phyloP scores from a whole-genome alignment of 1,284 basidiomycete genomes.

The Phylloporus sp. region DNA sequence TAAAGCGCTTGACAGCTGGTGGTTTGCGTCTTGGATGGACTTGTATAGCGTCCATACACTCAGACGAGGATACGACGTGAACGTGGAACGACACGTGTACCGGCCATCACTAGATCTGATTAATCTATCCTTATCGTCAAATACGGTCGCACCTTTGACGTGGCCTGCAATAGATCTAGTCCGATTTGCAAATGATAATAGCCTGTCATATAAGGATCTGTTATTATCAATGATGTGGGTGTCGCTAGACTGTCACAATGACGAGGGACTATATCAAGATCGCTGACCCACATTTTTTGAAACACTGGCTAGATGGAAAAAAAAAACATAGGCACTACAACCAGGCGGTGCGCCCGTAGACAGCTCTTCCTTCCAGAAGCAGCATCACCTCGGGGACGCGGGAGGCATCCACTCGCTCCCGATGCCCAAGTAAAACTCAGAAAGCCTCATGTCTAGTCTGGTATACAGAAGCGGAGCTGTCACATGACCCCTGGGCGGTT shows the following conservation, averaged over 20 bases:
- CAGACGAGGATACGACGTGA: conserved; percentile 1
- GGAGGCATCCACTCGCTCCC: conserved; percentile 29
- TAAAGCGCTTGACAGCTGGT: conserved; percentile 35
- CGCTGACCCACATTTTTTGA: conserved; percentile 4
- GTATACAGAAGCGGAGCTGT: conserved; percentile 18
- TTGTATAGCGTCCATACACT: conserved; percentile 10
- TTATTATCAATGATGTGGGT: neutral
- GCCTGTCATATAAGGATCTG: conserved; percentile 7
- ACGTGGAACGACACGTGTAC: conserved; percentile 34
- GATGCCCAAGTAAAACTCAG: conserved; percentile 24
- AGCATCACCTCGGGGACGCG: conserved; percentile 41
- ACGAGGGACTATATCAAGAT: conserved; percentile 5
- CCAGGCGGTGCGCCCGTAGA: conserved; percentile 23
- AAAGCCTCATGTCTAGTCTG: conserved; percentile 30
- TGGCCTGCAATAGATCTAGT: conserved; percentile 10
- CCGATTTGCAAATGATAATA: conserved; percentile 27
- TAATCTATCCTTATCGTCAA: conserved; percentile 37
- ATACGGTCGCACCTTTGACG: conserved; percentile 24
- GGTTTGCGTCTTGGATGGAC: conserved; percentile 11
- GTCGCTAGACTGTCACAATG: conserved; percentile 2
- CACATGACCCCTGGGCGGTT: conserved; percentile 19
- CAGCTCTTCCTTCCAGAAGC: conserved; percentile 29
- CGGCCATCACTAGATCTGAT: conserved; percentile 16
- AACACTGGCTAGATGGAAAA: conserved; percentile 3
- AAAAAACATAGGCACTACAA: conserved; percentile 17